Evolutionary conservation across 1,284 basidiomycete genomes (phyloP), one percentile per base, ranked within the genome.

Genomic region (Mycena citricolor): DNA sequence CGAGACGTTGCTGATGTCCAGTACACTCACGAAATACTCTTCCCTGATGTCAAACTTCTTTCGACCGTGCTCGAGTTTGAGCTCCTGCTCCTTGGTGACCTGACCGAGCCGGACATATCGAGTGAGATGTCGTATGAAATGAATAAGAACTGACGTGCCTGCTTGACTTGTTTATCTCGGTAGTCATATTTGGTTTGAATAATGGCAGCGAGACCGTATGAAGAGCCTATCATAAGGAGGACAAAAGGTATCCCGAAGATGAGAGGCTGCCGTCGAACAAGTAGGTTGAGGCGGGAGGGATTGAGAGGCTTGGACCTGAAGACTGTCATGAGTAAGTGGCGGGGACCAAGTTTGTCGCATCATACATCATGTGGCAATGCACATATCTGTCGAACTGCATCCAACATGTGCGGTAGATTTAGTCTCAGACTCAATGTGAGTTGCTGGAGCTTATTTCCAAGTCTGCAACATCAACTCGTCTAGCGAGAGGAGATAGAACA

Each of bases 121-220:
- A 28, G 29, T 20, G 26, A 14, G 10, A 14, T 40, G 33, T 26
- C 25, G 30, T 22, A 28, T 22, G 23, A 33, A n/a, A 42, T 19
- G n/a, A 17, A 22, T 29, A 23, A 3, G 17, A 17, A 39, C 33
- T 14, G 14, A 52, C 79, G 40, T 51, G 83, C 87, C 65, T 80
- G 76, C 57, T 81, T 77, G 22, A 90, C 79, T 61, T 86, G 90
- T 62, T 86, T 77, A 55, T 88, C 83, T 35, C 94, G 86, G 54
- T 91, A 69, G 61, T 97, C 94, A 64, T 97, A 98, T 26, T 90
- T 76, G 12, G 90, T 94, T 66, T 94, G 90, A 0, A 94, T 94
- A 61, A 99, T 82, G 4, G 77, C 73, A 30, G 85, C 78, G 38
- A 99, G 70, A 2, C 81, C 92, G 60, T 87, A 97, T n/a, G 88